Percentiles rank a stretch among this genome's conserved stretches.
Evolutionary conservation across 2,329 filamentous ascomycete species (phyloP).

Genomic region (Pseudogymnoascus sp.): DNA sequence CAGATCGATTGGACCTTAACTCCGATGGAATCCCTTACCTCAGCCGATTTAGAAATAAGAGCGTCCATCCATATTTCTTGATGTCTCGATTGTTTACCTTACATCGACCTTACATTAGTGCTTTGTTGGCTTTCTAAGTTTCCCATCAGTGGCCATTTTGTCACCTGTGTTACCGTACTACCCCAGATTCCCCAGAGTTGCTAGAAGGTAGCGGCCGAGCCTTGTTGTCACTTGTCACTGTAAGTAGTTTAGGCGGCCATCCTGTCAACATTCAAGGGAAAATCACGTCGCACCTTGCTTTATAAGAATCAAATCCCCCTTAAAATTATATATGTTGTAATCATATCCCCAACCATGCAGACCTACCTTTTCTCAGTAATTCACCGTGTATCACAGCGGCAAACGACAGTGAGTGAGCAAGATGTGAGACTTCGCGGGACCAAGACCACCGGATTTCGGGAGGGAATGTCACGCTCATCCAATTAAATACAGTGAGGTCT

Average conservation of each 20-base stretch:
- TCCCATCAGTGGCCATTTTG: background rate
- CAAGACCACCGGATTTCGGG: background rate
- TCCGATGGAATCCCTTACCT: background rate
- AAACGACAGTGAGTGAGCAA: background rate
- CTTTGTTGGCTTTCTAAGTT: background rate
- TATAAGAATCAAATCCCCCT: background rate
- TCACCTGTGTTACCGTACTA: background rate
- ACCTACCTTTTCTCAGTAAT: background rate
- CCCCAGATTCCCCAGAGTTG: conserved; percentile 1
- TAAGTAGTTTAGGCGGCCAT: conserved; percentile 6
- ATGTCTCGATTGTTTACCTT: background rate
- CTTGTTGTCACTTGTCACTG: conserved; percentile 3
- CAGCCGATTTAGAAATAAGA: background rate
- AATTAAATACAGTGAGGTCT: background rate
- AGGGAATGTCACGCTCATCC: background rate
- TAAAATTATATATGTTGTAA: background rate
- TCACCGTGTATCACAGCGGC: background rate
- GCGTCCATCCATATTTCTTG: background rate
- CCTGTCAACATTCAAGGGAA: background rate
- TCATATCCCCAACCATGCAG: background rate
- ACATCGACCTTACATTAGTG: background rate
- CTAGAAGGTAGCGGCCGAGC: conserved; percentile 4
- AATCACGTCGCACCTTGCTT: background rate
- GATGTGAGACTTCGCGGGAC: background rate
- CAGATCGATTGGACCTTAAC: background rate